Evolutionary conservation across 805 yeast genomes (phyloP), one percentile per base, ranked within the genome.

Genomic region (Suhomyces sp.): DNA sequence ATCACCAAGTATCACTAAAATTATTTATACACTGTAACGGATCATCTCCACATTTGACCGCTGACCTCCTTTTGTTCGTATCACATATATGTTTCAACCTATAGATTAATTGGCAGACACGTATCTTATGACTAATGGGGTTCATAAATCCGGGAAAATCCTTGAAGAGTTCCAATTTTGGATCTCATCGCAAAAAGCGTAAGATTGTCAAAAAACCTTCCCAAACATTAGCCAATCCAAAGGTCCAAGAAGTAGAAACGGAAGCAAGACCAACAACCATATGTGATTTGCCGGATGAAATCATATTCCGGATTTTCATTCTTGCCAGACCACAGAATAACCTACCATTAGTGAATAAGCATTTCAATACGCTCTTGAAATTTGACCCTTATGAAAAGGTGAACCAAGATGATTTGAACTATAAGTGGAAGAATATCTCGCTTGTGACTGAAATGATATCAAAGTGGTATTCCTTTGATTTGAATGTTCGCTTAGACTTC

Each of bases 201-300:
- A n/a, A n/a, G n/a, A n/a, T n/a, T n/a, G n/a, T n/a, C n/a, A n/a
- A n/a, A n/a, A n/a, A n/a, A n/a, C n/a, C n/a, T n/a, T n/a, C n/a
- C n/a, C n/a, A n/a, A n/a, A n/a, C n/a, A n/a, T n/a, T n/a, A n/a
- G n/a, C n/a, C n/a, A n/a, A n/a, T n/a, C n/a, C n/a, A n/a, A n/a
- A n/a, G n/a, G n/a, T n/a, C n/a, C n/a, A n/a, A n/a, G n/a, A n/a
- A n/a, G n/a, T n/a, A n/a, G n/a, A n/a, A n/a, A n/a, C n/a, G n/a
- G n/a, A n/a, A n/a, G n/a, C n/a, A n/a, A n/a, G n/a, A n/a, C n/a
- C n/a, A n/a, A 28, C 33, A 19, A 19, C 26, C 17, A 39, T 71
- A 8, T 60, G 59, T 24, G 47, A 51, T 10, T 50, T 76, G 9
- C 80, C 81, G 1, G 35, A 50, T 3, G 79, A 75, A 37, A 35